Evolutionary conservation across 192 early-diverging fungal species (phyloP).

Genomic region (Coemansia furcata): DNA sequence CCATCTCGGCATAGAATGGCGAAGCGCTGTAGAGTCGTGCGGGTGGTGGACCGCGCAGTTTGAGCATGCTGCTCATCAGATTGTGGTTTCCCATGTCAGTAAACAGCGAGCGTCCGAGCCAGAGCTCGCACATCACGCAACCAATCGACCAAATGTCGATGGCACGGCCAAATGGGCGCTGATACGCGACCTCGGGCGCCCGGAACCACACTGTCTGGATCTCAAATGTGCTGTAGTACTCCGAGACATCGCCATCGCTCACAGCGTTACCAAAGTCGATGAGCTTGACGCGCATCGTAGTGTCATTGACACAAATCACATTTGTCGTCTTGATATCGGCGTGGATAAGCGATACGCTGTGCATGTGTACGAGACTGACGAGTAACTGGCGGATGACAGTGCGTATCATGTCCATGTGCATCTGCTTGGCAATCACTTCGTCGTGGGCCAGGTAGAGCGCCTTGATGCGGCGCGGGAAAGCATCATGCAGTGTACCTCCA

Average conservation of each 20-base stretch:
- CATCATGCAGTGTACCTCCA: constrained; percentile 46
- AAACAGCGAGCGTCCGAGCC: constrained; percentile 68
- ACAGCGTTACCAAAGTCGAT: constrained; percentile 96
- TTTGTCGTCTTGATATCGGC: constrained; percentile 95
- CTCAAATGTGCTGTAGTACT: constrained; percentile 59
- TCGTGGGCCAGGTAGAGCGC: constrained; percentile 32
- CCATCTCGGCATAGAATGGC: constrained; percentile 58
- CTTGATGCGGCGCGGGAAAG: constrained; percentile 41
- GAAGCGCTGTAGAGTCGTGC: constrained; percentile 62
- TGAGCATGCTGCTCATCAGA: constrained; percentile 63
- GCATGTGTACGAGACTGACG: constrained; percentile 80
- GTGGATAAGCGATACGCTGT: constrained; percentile 78
- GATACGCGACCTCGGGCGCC: constrained; percentile 87
- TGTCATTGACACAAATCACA: constrained; percentile 70
- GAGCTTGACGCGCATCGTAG: constrained; percentile 77
- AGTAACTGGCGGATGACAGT: constrained; percentile 83
- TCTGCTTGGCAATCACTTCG: constrained; percentile 30
- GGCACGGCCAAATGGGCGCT: constrained; percentile 57
- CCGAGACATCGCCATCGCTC: constrained; percentile 40
- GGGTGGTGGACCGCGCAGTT: constrained; percentile 70
- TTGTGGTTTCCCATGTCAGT: constrained; percentile 63
- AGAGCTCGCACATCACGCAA: constrained; percentile 81
- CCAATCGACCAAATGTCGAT: constrained; percentile 92
- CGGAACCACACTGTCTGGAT: constrained; percentile 98
- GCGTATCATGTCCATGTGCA: constrained; percentile 65